These are phyloP conservation scores for Aspergillus carlsbadensis DNA, from an alignment of 495 filamentous ascomycete genomes.

Conservation along the genomic window DNA sequence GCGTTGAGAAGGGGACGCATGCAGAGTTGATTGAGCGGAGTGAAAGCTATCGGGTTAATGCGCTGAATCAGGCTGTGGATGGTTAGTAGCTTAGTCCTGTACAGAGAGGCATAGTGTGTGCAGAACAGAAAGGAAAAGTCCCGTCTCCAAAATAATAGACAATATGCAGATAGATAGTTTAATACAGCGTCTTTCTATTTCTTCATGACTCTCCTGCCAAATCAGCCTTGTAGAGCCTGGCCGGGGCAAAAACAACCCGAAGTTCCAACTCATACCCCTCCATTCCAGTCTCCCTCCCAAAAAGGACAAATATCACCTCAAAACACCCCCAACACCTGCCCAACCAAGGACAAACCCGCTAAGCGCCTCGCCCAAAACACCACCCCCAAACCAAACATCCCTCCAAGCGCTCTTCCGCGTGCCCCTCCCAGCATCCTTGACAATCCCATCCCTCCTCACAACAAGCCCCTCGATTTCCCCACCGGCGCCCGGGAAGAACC, in stretches of 20 bases:
- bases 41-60: conserved; percentile 58
- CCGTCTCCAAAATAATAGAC: background rate
- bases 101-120: background rate
- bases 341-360: conserved; percentile 50
- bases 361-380: conserved; percentile 46
- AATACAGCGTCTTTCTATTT: background rate
- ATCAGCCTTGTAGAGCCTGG: no score
- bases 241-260: no score
- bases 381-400: conserved; percentile 51
- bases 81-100: background rate
- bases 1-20: conserved; percentile 69
- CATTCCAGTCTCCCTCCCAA: no score
- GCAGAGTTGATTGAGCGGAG: conserved; percentile 58
- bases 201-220: background rate
- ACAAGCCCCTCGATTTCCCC: conserved; percentile 43
- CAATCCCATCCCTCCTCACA: conserved; percentile 22
- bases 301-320: conserved; percentile 32
- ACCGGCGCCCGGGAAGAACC: conserved; percentile 39
- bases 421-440: conserved; percentile 18
- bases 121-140: background rate
- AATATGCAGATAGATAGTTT: background rate
- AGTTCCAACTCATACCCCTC: background rate
- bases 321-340: conserved; percentile 49
- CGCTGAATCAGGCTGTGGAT: conserved; percentile 30
- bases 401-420: conserved; percentile 42